Percentiles rank a stretch among this genome's conserved stretches.
phyloP scores from a whole-genome alignment of 768 basidiomycete genomes.

The Trametes maxima region DNA sequence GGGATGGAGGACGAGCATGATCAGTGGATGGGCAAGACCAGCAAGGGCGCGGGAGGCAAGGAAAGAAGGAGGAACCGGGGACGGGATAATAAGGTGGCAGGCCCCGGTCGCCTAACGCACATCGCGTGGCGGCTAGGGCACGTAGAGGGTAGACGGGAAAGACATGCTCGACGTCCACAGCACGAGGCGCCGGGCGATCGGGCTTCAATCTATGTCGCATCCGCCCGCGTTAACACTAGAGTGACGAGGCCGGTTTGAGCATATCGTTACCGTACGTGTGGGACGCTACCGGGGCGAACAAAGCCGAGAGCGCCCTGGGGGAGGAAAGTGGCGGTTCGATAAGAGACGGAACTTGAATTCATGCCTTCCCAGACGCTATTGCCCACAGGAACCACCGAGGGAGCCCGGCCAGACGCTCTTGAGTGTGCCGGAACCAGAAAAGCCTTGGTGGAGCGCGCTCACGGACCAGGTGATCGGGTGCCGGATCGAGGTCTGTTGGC shows the following conservation, averaged over 20 bases:
- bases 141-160: slow-evolving; percentile 23
- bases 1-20: slow-evolving; percentile 68
- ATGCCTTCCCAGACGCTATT: slow-evolving; percentile 22
- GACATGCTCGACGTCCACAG: slow-evolving; percentile 22
- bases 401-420: slow-evolving; percentile 8
- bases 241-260: slow-evolving; percentile 19
- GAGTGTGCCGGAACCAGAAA: slow-evolving; percentile 10
- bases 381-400: slow-evolving; percentile 16
- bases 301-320: slow-evolving; percentile 14
- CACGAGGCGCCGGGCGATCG: slow-evolving; percentile 32
- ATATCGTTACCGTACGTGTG: slow-evolving; percentile 25
- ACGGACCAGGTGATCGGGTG: slow-evolving; percentile 22
- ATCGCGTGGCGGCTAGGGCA: slow-evolving; percentile 34
- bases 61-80: slow-evolving; percentile 6
- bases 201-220: slow-evolving; percentile 27
- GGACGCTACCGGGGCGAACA: slow-evolving; percentile 23
- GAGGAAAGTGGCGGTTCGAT: slow-evolving; percentile 23
- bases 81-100: slow-evolving; percentile 28
- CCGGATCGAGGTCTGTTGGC: slow-evolving; percentile 25
- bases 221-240: slow-evolving; percentile 22
- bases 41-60: slow-evolving; percentile 27
- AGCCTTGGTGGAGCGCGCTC: slow-evolving; percentile 13
- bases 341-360: slow-evolving; percentile 30
- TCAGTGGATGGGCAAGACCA: slow-evolving; percentile 34
- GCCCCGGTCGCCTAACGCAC: slow-evolving; percentile 33